Conservation (phyloP, 2,329 filamentous ascomycete species). For the Lanzia echinophila region DNA sequence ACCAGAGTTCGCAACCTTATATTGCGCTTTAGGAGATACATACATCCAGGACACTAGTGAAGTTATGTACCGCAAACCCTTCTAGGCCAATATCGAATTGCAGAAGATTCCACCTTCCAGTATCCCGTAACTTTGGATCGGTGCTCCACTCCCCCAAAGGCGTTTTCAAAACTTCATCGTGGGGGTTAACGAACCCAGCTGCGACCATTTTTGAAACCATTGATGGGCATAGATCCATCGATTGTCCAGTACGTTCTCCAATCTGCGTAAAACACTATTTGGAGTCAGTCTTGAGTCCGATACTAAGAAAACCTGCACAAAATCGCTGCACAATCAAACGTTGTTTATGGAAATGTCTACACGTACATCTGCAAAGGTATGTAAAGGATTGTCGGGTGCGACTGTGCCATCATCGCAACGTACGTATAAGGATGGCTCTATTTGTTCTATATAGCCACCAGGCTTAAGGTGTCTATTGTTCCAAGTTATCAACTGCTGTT, state of each 20-base stretch:
- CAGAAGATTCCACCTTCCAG: slow-evolving; percentile 21
- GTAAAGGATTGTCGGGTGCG: slow-evolving; percentile 32
- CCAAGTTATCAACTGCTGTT: not conserved
- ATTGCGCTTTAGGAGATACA: slow-evolving; percentile 11
- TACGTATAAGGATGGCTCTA: slow-evolving; percentile 24
- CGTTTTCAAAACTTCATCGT: slow-evolving; percentile 23
- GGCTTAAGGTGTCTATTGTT: slow-evolving; percentile 30
- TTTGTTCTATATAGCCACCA: slow-evolving; percentile 33
- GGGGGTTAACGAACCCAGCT: slow-evolving; percentile 30
- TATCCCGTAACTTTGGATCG: slow-evolving; percentile 27
- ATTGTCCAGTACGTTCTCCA: slow-evolving; percentile 33
- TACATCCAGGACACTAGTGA: slow-evolving; percentile 24
- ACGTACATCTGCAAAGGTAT: slow-evolving; percentile 33
- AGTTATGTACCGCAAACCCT: slow-evolving; percentile 20
- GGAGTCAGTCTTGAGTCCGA: slow-evolving; percentile 2
- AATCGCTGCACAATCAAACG: too few relatives aligned
- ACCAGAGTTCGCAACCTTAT: not conserved
- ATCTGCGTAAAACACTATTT: slow-evolving; percentile 36
- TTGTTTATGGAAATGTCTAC: not conserved
- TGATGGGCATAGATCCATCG: slow-evolving; percentile 27
- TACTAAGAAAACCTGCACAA: not conserved
- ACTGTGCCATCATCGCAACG: slow-evolving; percentile 42
- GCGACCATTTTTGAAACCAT: slow-evolving; percentile 21
- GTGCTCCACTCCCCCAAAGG: slow-evolving; percentile 31
- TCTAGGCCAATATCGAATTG: slow-evolving; percentile 24